phyloP scores from a whole-genome alignment of 495 filamentous ascomycete genomes.

The Xylaria telfairii region DNA sequence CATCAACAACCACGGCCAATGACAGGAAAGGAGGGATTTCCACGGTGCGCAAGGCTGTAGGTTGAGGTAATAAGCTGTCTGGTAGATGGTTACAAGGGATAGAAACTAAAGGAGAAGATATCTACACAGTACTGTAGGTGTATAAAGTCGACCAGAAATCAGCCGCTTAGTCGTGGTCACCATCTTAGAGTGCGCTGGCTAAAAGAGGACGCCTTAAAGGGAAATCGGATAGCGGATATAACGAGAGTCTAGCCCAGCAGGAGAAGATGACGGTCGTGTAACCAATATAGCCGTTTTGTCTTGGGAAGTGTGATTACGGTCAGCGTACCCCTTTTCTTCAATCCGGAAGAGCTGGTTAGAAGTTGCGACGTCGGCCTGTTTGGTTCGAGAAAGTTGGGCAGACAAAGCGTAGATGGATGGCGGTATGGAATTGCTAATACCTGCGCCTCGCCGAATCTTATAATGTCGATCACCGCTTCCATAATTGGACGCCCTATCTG shows the following conservation, averaged over 20 bases:
- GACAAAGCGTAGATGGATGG: background rate
- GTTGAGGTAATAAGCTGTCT: background rate
- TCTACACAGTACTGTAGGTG: background rate
- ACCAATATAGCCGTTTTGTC: background rate
- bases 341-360: background rate
- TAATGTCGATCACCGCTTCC: constrained; percentile 12
- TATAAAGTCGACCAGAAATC: background rate
- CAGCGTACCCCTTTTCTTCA: background rate
- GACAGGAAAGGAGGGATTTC: background rate
- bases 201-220: background rate
- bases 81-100: background rate
- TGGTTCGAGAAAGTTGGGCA: background rate
- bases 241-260: background rate
- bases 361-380: background rate
- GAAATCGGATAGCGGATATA: background rate
- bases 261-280: background rate
- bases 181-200: background rate
- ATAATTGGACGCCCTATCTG: background rate
- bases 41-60: background rate
- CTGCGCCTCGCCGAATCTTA: constrained; percentile 2
- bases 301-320: background rate
- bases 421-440: background rate
- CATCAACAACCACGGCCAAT: background rate
- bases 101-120: background rate
- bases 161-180: no score